phyloP scores from a whole-genome alignment of 768 basidiomycete genomes.

The Mycena olivaceomarginata region DNA sequence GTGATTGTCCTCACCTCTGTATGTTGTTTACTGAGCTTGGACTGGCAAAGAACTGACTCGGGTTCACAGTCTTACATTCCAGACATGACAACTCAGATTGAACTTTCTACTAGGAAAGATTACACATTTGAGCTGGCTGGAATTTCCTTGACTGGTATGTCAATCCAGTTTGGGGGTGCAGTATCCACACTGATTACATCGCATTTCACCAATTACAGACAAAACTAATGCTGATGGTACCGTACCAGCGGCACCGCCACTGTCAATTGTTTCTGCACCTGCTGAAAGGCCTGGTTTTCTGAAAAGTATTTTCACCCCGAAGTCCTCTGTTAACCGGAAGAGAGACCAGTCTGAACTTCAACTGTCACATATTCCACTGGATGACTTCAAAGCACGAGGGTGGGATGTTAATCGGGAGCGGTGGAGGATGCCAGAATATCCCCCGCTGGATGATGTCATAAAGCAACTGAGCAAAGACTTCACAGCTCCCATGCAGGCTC shows the following conservation, averaged over 20 bases:
- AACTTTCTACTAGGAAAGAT: background rate
- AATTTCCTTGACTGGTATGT: background rate
- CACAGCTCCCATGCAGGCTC: background rate
- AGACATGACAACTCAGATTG: background rate
- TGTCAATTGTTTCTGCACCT: background rate
- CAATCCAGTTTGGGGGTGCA: background rate
- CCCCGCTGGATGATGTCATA: background rate
- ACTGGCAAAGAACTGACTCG: background rate
- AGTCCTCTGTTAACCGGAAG: background rate
- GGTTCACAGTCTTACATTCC: slow-evolving; percentile 5
- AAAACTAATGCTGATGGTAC: background rate
- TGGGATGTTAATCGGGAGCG: slow-evolving; percentile 1
- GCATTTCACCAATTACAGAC: background rate
- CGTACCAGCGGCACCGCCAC: too few species aligned
- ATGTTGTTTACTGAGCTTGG: background rate
- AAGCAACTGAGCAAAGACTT: background rate
- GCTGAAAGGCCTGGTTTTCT: background rate
- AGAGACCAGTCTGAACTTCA: background rate
- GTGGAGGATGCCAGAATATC: slow-evolving; percentile 14
- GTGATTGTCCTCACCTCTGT: slow-evolving; percentile 7
- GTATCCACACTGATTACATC: background rate
- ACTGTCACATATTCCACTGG: background rate
- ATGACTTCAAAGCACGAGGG: background rate
- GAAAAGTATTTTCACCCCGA: background rate
- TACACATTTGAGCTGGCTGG: background rate